These are phyloP conservation scores for Podosphaera xanthii DNA, from an alignment of 2,329 filamentous ascomycete species.

Conservation along the genomic window DNA sequence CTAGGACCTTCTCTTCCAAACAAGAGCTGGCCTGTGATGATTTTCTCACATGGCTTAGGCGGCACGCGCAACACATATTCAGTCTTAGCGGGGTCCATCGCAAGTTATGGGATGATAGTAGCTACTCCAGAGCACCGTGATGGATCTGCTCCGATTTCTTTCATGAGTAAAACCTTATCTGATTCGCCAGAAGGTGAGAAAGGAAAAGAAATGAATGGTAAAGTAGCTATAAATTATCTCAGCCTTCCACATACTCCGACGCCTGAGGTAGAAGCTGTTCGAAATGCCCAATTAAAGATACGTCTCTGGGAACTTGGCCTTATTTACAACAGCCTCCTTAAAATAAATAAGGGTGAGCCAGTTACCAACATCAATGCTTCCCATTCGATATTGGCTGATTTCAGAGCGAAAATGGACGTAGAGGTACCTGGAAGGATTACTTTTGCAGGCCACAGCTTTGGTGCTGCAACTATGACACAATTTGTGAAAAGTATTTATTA, in stretches of 20 bases:
- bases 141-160: conserved; percentile 53
- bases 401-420: conserved; percentile 40
- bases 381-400: conserved; percentile 28
- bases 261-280: conserved; percentile 39
- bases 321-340: conserved; percentile 42
- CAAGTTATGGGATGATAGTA: conserved; percentile 61
- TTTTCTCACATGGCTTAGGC: conserved; percentile 72
- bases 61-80: conserved; percentile 69
- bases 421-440: conserved; percentile 48
- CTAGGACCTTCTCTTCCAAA: conserved; percentile 24
- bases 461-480: conserved; percentile 50
- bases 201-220: conserved; percentile 10
- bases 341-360: conserved; percentile 33
- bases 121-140: conserved; percentile 68
- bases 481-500: conserved; percentile 64
- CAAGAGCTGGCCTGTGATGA: conserved; percentile 52
- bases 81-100: conserved; percentile 55
- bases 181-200: conserved; percentile 18
- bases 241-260: conserved; percentile 38
- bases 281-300: conserved; percentile 51
- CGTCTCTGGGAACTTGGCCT: conserved; percentile 60
- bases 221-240: conserved; percentile 20
- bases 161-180: conserved; percentile 37
- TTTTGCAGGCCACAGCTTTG: conserved; percentile 65
- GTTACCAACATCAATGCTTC: conserved; percentile 30